Evolutionary conservation across 2,329 filamentous ascomycete genomes (phyloP), one percentile per base, ranked within the genome.

Genomic region (Chalara sp.): DNA sequence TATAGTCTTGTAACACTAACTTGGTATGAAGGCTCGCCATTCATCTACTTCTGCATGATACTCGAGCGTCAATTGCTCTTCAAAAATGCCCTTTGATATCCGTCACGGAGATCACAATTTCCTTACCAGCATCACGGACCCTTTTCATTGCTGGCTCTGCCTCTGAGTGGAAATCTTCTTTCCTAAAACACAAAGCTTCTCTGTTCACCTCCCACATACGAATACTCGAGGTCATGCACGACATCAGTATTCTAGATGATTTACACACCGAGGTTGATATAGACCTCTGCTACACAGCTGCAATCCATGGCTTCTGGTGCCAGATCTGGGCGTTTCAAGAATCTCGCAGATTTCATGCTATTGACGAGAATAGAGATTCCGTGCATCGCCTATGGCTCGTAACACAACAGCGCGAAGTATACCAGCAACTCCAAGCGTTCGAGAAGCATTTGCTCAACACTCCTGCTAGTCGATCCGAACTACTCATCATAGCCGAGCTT

Each of bases 101-200:
- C 0, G 87, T 86, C 58, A 76, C 81, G 0, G 86, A 89, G 59
- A 68, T 88, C 43, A 79, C 79, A 6, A 67, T 87, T 3, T 83
- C 84, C 1, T 65, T 89, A 0, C 85, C 86, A 0, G 78, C 78
- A 53, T 70, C 79, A 0, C n/a, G 77, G 48, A 73, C 78, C 12
- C 64, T 89, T 3, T 89, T 86, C 86, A 74, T 80, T 43, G 84
- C 86, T 1, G 74, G 75, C 35, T 76, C 76, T 0, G 82, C 85
- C 1, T 63, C 69, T 21, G 76, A 81, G 53, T 89, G 86, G 84
- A 86, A 85, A 21, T 21, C 21, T 21, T 21, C 21, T 21, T 21
- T 21, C 21, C 21, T 21, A 21, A 21, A 21, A 21, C 21, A 21
- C 21, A 21, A 21, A 21, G 21, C 21, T 61, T 63, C 70, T 7